phyloP scores from a whole-genome alignment of 345 rosid species.

The Bruguiera sexangula region DNA sequence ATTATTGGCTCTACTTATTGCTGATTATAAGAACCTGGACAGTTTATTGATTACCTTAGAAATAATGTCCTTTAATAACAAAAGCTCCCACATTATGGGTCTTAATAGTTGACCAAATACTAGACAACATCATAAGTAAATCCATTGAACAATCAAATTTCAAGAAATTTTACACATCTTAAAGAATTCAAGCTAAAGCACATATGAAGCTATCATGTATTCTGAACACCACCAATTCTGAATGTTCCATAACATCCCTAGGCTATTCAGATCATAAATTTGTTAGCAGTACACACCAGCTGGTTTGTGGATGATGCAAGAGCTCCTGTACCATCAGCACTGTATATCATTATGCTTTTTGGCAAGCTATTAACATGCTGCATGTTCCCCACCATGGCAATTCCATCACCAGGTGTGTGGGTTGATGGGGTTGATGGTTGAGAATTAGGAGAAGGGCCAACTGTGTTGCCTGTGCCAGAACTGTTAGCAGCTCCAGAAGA shows the following conservation, averaged over 20 bases:
- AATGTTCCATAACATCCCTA: neutral
- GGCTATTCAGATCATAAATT: conserved; percentile 5
- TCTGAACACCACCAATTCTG: neutral
- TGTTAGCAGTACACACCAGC: conserved; percentile 52
- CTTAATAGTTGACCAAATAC: neutral
- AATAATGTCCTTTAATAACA: neutral
- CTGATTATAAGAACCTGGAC: neutral
- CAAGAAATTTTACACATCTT: neutral
- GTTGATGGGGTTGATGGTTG: conserved; percentile 98
- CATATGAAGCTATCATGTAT: neutral
- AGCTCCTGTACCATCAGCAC: conserved; percentile 83
- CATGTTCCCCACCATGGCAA: conserved; percentile 64
- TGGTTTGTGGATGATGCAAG: conserved; percentile 82
- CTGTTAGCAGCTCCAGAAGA: conserved; percentile 99
- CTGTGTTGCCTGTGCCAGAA: conserved; percentile 90
- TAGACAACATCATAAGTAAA: neutral
- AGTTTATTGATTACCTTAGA: neutral
- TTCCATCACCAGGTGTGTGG: conserved; percentile 89
- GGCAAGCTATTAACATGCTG: conserved; percentile 80
- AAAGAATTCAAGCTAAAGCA: conserved; percentile 7
- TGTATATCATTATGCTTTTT: conserved; percentile 79
- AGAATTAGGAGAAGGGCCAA: conserved; percentile 89
- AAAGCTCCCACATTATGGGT: neutral
- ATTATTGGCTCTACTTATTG: too few relatives aligned
- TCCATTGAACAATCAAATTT: neutral